Percentiles rank a stretch among this genome's conserved stretches.
phyloP scores from a whole-genome alignment of 2,329 filamentous ascomycete species.

The Calycina herbarum region DNA sequence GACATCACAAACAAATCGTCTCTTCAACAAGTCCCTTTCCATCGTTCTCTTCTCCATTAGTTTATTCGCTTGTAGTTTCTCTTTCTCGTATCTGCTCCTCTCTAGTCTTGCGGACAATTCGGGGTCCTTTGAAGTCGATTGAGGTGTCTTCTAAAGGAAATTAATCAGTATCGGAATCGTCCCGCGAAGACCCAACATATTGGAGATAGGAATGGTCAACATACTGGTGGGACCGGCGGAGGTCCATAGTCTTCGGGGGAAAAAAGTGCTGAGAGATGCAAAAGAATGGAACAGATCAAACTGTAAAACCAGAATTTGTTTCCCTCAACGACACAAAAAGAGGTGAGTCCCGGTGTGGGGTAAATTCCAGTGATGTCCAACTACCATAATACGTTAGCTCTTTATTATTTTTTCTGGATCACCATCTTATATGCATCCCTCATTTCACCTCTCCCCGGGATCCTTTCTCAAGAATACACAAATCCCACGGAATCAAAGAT shows the following conservation, averaged over 20 bases:
- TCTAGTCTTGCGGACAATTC: not conserved
- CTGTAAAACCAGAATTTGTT: constrained; percentile 70
- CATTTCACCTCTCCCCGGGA: not conserved
- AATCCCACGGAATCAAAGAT: too few relatives aligned
- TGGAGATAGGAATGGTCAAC: not conserved
- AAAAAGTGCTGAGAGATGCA: constrained; percentile 30
- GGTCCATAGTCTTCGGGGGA: not conserved
- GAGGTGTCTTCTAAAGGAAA: not conserved
- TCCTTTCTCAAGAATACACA: too few relatives aligned
- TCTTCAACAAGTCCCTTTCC: constrained; percentile 42
- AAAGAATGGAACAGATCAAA: constrained; percentile 40
- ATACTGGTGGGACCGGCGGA: not conserved
- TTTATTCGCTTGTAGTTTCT: not conserved
- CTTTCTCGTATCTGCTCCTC: not conserved
- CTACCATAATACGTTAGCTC: constrained; percentile 12
- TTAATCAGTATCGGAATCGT: not conserved
- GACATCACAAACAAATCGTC: constrained; percentile 54
- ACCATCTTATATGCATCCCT: not conserved
- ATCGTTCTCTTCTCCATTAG: constrained; percentile 32
- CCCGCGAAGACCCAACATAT: not conserved
- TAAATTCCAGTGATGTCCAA: constrained; percentile 52
- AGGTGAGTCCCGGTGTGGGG: constrained; percentile 41
- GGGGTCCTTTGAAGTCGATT: not conserved
- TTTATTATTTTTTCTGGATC: not conserved
- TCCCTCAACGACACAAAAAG: constrained; percentile 55